These are phyloP conservation scores for Aphanomyces euteiches DNA, from an alignment of 352 stramenopile species.

Conservation along the genomic window DNA sequence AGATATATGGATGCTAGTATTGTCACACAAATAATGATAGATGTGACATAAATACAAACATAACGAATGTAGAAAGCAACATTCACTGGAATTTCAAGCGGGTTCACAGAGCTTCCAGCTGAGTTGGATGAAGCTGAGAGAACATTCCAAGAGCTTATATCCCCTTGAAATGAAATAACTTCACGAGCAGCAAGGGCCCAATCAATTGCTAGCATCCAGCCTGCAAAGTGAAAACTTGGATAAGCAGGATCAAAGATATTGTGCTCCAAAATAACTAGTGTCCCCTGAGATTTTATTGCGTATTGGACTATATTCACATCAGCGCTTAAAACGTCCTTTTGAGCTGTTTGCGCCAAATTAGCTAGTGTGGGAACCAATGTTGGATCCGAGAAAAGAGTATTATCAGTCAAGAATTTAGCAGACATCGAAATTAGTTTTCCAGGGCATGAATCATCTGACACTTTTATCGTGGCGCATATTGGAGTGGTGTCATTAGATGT, in stretches of 20 bases:
- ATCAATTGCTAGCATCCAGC: conserved; percentile 13
- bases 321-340: too few relatives aligned
- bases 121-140: conserved; percentile 22
- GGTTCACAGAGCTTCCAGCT: too few relatives aligned
- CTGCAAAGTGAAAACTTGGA: conserved; percentile 1
- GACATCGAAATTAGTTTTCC: too few relatives aligned
- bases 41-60: background rate
- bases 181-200: conserved; percentile 19
- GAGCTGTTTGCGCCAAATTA: too few relatives aligned
- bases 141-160: background rate
- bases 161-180: conserved; percentile 20
- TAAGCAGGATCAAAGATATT: conserved; percentile 5
- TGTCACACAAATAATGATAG: background rate
- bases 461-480: too few relatives aligned
- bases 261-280: too few relatives aligned
- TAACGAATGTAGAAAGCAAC: background rate
- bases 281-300: too few relatives aligned
- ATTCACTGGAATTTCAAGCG: background rate
- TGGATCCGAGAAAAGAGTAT: background rate
- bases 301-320: too few relatives aligned
- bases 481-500: too few relatives aligned
- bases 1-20: background rate
- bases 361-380: background rate
- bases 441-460: too few relatives aligned
- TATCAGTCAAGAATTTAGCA: background rate